A percentile compares a stretch with the other conserved stretches of the same genome.
Evolutionary conservation across 2,329 filamentous ascomycete genomes (phyloP).

Genomic region (Epichloe coenophiala): DNA sequence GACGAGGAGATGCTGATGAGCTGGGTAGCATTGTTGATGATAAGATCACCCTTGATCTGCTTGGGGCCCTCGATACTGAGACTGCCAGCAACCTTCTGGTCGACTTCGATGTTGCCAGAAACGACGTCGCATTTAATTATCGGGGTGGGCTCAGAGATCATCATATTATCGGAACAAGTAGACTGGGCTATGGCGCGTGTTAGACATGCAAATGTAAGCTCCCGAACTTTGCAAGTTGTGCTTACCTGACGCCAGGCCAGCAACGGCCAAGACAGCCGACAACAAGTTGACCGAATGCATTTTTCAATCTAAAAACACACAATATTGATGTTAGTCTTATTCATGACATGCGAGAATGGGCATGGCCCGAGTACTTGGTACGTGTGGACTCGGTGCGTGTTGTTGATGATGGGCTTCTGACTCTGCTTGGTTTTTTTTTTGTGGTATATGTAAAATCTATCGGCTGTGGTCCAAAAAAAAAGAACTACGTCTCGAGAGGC

Average conservation of each 20-base stretch:
- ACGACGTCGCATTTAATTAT: conserved; percentile 55
- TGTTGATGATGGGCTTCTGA: conserved; percentile 4
- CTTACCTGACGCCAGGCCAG: conserved; percentile 30
- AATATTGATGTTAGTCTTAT: not conserved
- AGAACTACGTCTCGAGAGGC: not conserved
- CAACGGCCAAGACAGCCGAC: conserved; percentile 31
- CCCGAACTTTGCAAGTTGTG: not conserved
- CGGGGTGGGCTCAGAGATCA: conserved; percentile 48
- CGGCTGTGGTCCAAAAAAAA: conserved; percentile 13
- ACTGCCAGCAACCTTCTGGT: conserved; percentile 36
- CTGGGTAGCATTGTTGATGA: conserved; percentile 43
- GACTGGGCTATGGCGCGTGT: conserved; percentile 14
- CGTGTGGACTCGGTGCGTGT: not conserved
- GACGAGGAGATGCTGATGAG: conserved; percentile 50
- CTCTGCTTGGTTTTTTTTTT: conserved; percentile 7
- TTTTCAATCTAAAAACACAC: conserved; percentile 19
- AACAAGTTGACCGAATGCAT: conserved; percentile 34
- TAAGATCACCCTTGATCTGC: conserved; percentile 42
- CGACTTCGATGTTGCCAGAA: conserved; percentile 54
- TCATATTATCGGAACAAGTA: conserved; percentile 39
- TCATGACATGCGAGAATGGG: not conserved
- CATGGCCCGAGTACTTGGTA: not conserved
- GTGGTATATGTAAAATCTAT: conserved; percentile 9
- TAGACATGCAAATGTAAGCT: not conserved
- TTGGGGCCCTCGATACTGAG: conserved; percentile 50